Conservation (phyloP, 2,329 filamentous ascomycete species). For the Nectriaceae sp. region DNA sequence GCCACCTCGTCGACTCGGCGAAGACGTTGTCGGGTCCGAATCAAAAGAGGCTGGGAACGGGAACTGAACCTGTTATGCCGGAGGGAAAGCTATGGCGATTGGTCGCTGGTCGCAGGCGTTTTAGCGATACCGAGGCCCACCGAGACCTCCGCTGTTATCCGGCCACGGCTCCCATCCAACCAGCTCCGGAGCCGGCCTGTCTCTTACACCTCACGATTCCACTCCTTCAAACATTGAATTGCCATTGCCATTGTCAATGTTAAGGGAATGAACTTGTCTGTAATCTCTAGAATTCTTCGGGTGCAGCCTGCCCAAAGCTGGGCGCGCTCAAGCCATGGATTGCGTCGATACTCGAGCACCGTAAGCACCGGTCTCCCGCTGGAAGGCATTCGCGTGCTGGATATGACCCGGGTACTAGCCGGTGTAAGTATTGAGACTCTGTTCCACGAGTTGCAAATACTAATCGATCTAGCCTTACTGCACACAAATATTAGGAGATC, state of each 20-base stretch:
- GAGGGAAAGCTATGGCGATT: neutral
- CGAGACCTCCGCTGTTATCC: neutral
- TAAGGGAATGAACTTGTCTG: constrained; percentile 19
- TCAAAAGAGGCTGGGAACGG: no score
- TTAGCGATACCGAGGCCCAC: neutral
- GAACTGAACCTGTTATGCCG: neutral
- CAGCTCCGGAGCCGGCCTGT: neutral
- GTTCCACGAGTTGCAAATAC: neutral
- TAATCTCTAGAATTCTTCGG: constrained; percentile 19
- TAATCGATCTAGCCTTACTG: constrained; percentile 75
- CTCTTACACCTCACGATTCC: neutral
- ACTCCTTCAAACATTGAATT: neutral
- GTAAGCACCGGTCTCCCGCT: constrained; percentile 58
- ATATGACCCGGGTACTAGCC: constrained; percentile 95
- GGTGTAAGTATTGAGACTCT: constrained; percentile 63
- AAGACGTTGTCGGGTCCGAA: no score
- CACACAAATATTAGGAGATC: constrained; percentile 92
- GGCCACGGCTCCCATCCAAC: neutral
- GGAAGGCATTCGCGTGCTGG: constrained; percentile 83
- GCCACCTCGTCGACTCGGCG: no score
- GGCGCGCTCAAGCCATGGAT: constrained; percentile 9
- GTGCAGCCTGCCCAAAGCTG: constrained; percentile 19
- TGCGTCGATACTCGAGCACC: constrained; percentile 33
- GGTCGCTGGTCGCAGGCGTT: neutral
- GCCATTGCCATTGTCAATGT: constrained; percentile 4